A percentile compares a stretch with the other conserved stretches of the same genome.
phyloP scores from a whole-genome alignment of 1,284 basidiomycete genomes.

The Irpex sp. region DNA sequence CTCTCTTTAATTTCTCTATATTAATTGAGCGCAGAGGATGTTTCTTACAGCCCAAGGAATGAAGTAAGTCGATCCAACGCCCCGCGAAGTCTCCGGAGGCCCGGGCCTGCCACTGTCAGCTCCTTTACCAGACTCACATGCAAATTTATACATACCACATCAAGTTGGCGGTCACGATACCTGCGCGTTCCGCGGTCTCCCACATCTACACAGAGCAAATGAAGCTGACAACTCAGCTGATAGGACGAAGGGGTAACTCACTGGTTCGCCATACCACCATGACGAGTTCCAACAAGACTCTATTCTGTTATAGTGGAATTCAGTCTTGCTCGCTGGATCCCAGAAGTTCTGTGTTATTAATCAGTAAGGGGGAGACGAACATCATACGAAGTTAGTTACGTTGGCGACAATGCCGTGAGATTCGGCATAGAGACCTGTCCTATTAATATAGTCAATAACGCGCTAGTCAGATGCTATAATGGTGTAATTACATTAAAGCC shows the following conservation, averaged over 20 bases:
- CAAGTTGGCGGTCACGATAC: slow-evolving; percentile 74
- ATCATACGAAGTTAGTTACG: slow-evolving; percentile 30
- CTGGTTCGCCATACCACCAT: slow-evolving; percentile 90
- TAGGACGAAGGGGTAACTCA: slow-evolving; percentile 32
- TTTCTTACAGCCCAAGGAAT: slow-evolving; percentile 63
- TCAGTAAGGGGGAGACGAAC: slow-evolving; percentile 3
- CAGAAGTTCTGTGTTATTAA: slow-evolving; percentile 68
- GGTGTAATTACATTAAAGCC: slow-evolving; percentile 59
- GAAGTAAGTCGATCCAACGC: slow-evolving; percentile 67
- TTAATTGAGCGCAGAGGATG: neutral
- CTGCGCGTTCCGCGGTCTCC: slow-evolving; percentile 76
- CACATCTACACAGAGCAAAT: slow-evolving; percentile 50
- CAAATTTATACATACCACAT: slow-evolving; percentile 67
- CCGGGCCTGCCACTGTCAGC: slow-evolving; percentile 60
- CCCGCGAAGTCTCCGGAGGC: slow-evolving; percentile 63
- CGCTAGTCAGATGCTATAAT: neutral
- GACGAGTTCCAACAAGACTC: slow-evolving; percentile 56
- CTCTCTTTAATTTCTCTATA: neutral
- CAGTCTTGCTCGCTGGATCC: slow-evolving; percentile 57
- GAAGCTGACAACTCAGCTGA: neutral
- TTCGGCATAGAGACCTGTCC: slow-evolving; percentile 85
- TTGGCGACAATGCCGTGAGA: slow-evolving; percentile 90
- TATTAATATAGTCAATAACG: slow-evolving; percentile 26
- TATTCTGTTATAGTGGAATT: slow-evolving; percentile 67
- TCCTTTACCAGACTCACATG: neutral